Evolutionary conservation across 352 stramenopile species (phyloP).

Genomic region (Pythium biforme): DNA sequence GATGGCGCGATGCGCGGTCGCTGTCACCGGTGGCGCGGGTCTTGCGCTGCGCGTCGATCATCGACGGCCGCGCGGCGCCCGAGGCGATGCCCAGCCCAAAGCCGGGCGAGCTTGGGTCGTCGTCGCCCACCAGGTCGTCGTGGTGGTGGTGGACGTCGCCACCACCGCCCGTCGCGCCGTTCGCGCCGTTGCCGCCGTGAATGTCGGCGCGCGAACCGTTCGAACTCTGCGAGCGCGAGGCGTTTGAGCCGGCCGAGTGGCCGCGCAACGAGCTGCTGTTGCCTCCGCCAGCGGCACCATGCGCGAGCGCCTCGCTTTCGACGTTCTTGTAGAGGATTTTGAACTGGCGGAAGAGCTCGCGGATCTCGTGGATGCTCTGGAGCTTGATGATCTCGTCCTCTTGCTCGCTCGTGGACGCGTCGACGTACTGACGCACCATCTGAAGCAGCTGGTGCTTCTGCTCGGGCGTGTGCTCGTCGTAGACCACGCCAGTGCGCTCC

Average conservation of each 20-base stretch:
- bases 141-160: slow-evolving; percentile 1
- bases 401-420: slow-evolving; percentile 64
- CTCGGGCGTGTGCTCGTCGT: slow-evolving; percentile 90
- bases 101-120: slow-evolving; percentile 47
- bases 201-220: slow-evolving; percentile 47
- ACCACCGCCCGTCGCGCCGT: too few relatives aligned
- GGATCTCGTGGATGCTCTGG: slow-evolving; percentile 88
- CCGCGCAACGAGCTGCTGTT: slow-evolving; percentile 29
- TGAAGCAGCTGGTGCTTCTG: slow-evolving; percentile 82
- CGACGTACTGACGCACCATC: slow-evolving; percentile 72
- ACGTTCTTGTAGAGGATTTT: slow-evolving; percentile 80
- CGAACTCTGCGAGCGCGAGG: slow-evolving; percentile 47
- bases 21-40: slow-evolving; percentile 20
- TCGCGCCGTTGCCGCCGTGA: slow-evolving; percentile 6
- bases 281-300: slow-evolving; percentile 5
- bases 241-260: slow-evolving; percentile 54
- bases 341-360: slow-evolving; percentile 91
- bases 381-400: slow-evolving; percentile 77
- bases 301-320: slow-evolving; percentile 32
- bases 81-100: slow-evolving; percentile 63
- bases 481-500: slow-evolving; percentile 79
- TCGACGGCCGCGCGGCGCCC: slow-evolving; percentile 53
- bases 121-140: slow-evolving; percentile 54
- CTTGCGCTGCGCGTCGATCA: slow-evolving; percentile 58
- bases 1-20: slow-evolving; percentile 25